Conservation (phyloP, 768 basidiomycete species). For the Coprinellus aureogranulatus region DNA sequence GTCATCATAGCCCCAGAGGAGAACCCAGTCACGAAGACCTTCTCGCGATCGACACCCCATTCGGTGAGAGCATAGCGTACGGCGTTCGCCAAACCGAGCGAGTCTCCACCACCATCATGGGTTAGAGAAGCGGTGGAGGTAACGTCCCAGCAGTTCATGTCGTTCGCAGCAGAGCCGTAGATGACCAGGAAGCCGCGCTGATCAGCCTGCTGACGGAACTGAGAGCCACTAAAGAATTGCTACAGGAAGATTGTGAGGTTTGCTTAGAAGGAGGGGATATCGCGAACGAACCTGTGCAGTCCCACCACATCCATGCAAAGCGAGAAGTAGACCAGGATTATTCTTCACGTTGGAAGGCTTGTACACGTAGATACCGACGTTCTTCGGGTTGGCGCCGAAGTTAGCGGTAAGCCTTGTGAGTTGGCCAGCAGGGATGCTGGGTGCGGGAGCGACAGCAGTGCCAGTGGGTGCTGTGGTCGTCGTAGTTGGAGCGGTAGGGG, state of each 20-base stretch:
- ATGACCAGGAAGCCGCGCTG: slow-evolving; percentile 51
- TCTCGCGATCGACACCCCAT: slow-evolving; percentile 42
- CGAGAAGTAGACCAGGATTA: slow-evolving; percentile 13
- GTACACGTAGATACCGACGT: slow-evolving; percentile 13
- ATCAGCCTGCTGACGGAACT: slow-evolving; percentile 50
- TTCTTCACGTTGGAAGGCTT: slow-evolving; percentile 12
- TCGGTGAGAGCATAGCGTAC: slow-evolving; percentile 46
- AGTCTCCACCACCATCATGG: slow-evolving; percentile 58
- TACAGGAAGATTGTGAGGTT: slow-evolving; percentile 27
- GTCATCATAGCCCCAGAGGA: slow-evolving; percentile 64
- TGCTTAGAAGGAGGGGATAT: background rate
- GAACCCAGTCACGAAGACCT: slow-evolving; percentile 52
- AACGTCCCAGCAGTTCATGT: slow-evolving; percentile 54
- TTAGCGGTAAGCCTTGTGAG: slow-evolving; percentile 7
- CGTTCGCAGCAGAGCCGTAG: slow-evolving; percentile 41
- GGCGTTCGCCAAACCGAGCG: slow-evolving; percentile 46
- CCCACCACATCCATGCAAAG: slow-evolving; percentile 14
- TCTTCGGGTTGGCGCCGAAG: slow-evolving; percentile 12
- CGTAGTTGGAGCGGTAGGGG: background rate
- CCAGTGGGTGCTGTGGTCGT: slow-evolving; percentile 1
- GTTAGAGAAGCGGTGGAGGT: slow-evolving; percentile 45
- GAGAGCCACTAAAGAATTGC: slow-evolving; percentile 48
- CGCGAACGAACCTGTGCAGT: slow-evolving; percentile 8
- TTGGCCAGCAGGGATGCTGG: slow-evolving; percentile 13
- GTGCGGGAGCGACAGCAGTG: slow-evolving; percentile 6